These are phyloP conservation scores for Fusarium pseudonygamai DNA, from an alignment of 2,329 filamentous ascomycete genomes.

Conservation along the genomic window DNA sequence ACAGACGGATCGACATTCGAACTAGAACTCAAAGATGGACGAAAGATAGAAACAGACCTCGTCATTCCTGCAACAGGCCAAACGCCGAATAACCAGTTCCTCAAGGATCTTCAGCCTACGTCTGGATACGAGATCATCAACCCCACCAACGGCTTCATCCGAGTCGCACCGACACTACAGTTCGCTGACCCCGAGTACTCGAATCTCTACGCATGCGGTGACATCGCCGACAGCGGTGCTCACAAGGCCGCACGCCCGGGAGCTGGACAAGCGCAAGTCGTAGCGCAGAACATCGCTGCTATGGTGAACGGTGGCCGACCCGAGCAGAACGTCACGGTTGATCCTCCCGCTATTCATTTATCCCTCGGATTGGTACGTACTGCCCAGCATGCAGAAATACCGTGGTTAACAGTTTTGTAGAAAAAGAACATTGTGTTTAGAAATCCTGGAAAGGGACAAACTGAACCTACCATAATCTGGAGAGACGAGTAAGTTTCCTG, in stretches of 20 bases:
- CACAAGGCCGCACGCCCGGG: conserved; percentile 40
- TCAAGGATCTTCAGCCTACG: conserved; percentile 13
- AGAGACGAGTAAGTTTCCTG: conserved; percentile 35
- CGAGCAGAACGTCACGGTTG: conserved; percentile 11
- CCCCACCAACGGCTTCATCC: conserved; percentile 37
- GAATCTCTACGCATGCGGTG: conserved; percentile 39
- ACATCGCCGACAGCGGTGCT: conserved; percentile 41
- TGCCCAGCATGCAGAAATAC: fast-evolving
- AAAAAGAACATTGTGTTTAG: conserved; percentile 42
- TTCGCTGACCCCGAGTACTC: conserved; percentile 38
- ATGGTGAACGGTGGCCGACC: conserved; percentile 31
- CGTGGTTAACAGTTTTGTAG: neutral
- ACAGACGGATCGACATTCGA: conserved; percentile 29
- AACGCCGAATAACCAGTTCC: conserved; percentile 41
- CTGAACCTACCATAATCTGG: conserved; percentile 31
- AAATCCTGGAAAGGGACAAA: conserved; percentile 33
- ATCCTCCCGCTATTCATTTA: conserved; percentile 38
- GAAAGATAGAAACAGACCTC: conserved; percentile 33
- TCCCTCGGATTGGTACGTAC: conserved; percentile 32
- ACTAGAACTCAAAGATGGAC: conserved; percentile 36
- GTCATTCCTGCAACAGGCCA: conserved; percentile 40
- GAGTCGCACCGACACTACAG: conserved; percentile 31
- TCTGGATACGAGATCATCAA: conserved; percentile 22
- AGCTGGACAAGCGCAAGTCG: conserved; percentile 30
- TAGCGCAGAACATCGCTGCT: conserved; percentile 37